A percentile compares a stretch with the other conserved stretches of the same genome.
phyloP scores from a whole-genome alignment of 1,284 basidiomycete species.

The Cutaneotrichosporon daszewskae region DNA sequence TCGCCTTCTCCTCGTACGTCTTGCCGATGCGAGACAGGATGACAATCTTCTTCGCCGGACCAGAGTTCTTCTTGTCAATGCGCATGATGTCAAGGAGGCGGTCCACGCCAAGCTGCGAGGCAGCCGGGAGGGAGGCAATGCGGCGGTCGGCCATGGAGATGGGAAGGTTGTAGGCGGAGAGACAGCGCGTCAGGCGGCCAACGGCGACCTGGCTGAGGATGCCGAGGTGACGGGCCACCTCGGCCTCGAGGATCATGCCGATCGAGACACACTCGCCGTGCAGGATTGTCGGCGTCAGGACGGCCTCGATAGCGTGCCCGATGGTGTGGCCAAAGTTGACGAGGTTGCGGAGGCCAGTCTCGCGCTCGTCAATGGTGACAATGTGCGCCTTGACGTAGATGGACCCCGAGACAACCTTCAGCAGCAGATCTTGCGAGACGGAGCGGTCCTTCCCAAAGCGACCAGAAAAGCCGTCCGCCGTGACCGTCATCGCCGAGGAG shows the following conservation, averaged over 20 bases:
- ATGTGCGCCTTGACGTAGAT: slow-evolving; percentile 91
- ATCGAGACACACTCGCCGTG: slow-evolving; percentile 91
- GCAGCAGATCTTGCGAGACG: slow-evolving; percentile 58
- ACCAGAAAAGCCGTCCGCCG: slow-evolving; percentile 55
- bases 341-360: slow-evolving; percentile 89
- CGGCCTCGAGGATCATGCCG: slow-evolving; percentile 90
- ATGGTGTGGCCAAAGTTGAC: slow-evolving; percentile 97
- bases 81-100: slow-evolving; percentile 82
- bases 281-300: slow-evolving; percentile 81
- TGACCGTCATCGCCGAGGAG: slow-evolving; percentile 65
- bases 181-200: slow-evolving; percentile 72
- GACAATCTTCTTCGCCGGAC: slow-evolving; percentile 82
- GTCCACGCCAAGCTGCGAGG: slow-evolving; percentile 69
- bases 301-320: slow-evolving; percentile 91
- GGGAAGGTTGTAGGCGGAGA: slow-evolving; percentile 83
- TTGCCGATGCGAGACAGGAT: slow-evolving; percentile 84
- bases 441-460: slow-evolving; percentile 64
- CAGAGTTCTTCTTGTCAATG: slow-evolving; percentile 98
- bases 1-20: slow-evolving; percentile 88
- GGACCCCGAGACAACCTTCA: slow-evolving; percentile 77
- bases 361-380: slow-evolving; percentile 89
- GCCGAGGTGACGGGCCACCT: slow-evolving; percentile 80
- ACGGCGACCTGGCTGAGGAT: slow-evolving; percentile 81
- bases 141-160: slow-evolving; percentile 70
- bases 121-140: slow-evolving; percentile 64